phyloP scores from a whole-genome alignment of 768 basidiomycete species.

The Mycena vulgaris region DNA sequence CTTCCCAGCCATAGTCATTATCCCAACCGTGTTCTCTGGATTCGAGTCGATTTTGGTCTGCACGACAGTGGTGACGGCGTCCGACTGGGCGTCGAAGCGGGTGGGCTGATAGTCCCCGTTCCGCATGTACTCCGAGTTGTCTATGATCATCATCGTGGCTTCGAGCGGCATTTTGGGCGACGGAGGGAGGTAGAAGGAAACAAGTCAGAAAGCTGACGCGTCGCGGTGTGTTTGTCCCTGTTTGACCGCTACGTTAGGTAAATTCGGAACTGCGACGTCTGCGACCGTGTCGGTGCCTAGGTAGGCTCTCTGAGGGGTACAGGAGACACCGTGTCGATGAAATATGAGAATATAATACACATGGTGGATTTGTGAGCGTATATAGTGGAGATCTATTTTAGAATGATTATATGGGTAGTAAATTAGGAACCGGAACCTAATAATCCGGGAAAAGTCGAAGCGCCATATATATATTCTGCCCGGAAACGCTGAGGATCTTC shows the following conservation, averaged over 20 bases:
- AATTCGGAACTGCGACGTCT: neutral
- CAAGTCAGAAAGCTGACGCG: constrained; percentile 37
- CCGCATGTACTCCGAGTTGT: constrained; percentile 98
- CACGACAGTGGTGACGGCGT: constrained; percentile 92
- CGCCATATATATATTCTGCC: neutral
- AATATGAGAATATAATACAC: too few species aligned
- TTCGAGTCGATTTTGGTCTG: constrained; percentile 96
- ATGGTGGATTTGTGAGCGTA: too few species aligned
- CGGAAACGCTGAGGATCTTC: neutral
- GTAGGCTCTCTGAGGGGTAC: neutral
- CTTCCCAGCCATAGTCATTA: constrained; percentile 99
- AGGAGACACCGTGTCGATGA: too few species aligned
- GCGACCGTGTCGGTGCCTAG: too few species aligned
- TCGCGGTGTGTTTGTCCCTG: constrained; percentile 25
- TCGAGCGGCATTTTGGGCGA: constrained; percentile 88
- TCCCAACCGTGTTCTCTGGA: constrained; percentile 96
- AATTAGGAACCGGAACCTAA: neutral
- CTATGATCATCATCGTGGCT: constrained; percentile 97
- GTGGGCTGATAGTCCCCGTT: constrained; percentile 93
- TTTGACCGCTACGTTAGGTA: constrained; percentile 17
- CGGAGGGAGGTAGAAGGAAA: constrained; percentile 20
- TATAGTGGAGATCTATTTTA: too few species aligned
- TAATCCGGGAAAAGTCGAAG: neutral
- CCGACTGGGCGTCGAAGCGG: constrained; percentile 91
- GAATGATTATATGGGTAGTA: neutral